phyloP scores from a whole-genome alignment of 2,329 filamentous ascomycete genomes.

The Chaetomium sp. region DNA sequence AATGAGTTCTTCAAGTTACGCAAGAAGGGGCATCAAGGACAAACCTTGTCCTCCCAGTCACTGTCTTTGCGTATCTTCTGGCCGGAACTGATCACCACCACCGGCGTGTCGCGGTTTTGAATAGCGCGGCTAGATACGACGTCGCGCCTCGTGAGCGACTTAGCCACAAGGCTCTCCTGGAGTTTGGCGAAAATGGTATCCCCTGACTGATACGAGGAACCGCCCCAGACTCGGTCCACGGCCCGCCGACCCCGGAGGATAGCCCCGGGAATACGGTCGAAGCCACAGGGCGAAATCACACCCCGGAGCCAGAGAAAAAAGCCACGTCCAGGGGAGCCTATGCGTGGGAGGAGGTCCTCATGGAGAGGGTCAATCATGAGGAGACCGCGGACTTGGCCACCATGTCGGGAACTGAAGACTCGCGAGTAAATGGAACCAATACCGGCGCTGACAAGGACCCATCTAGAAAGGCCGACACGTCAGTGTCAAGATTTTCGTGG shows the following conservation, averaged over 20 bases:
- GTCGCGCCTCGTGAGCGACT: slow-evolving; percentile 77
- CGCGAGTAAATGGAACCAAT: slow-evolving; percentile 84
- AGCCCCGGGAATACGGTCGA: slow-evolving; percentile 73
- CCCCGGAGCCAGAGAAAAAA: slow-evolving; percentile 85
- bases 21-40: neutral
- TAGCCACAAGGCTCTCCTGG: slow-evolving; percentile 85
- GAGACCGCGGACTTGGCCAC: slow-evolving; percentile 66
- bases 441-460: slow-evolving; percentile 80
- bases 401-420: slow-evolving; percentile 82
- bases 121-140: slow-evolving; percentile 72
- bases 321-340: slow-evolving; percentile 63
- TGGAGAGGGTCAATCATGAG: slow-evolving; percentile 85
- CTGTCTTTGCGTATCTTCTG: slow-evolving; percentile 57
- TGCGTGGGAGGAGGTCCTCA: slow-evolving; percentile 68
- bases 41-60: slow-evolving; percentile 65
- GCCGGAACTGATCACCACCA: slow-evolving; percentile 79
- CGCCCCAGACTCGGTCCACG: slow-evolving; percentile 79
- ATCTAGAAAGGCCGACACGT: slow-evolving; percentile 32
- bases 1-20: neutral
- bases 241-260: slow-evolving; percentile 74
- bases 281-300: slow-evolving; percentile 76
- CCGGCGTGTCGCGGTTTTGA: slow-evolving; percentile 65
- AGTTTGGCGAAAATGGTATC: slow-evolving; percentile 86
- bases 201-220: slow-evolving; percentile 68
- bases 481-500: neutral